Conservation (phyloP, 208 protist genomes). For the Strigomonas galati region DNA sequence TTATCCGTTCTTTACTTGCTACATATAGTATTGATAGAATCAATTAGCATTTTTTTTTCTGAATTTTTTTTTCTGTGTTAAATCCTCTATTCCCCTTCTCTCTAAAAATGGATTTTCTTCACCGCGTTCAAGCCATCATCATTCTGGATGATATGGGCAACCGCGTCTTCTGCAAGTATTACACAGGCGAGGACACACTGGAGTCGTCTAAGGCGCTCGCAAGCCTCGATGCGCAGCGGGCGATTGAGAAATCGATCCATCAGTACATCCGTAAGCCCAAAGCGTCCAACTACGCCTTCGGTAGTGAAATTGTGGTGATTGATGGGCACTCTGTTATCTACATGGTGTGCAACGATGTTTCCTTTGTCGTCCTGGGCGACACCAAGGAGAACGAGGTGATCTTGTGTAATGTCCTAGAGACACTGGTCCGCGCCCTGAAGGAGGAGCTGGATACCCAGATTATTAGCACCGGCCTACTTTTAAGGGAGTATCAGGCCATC, state of each 20-base stretch:
- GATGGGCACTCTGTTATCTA: conserved; percentile 76
- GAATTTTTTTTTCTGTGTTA: conserved; percentile 1
- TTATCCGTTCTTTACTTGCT: neutral
- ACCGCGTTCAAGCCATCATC: conserved; percentile 80
- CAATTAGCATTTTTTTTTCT: neutral
- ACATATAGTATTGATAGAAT: neutral
- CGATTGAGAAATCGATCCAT: conserved; percentile 60
- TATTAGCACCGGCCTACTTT: conserved; percentile 46
- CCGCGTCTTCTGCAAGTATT: conserved; percentile 88
- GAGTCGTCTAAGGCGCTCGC: conserved; percentile 45
- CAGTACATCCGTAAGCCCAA: conserved; percentile 30
- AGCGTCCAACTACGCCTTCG: conserved; percentile 20
- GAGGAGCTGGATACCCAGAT: conserved; percentile 47
- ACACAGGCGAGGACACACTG: conserved; percentile 54
- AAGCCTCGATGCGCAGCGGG: conserved; percentile 57
- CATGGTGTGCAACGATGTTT: conserved; percentile 54
- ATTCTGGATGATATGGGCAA: conserved; percentile 64
- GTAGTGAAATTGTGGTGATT: conserved; percentile 72
- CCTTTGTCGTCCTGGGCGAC: conserved; percentile 78
- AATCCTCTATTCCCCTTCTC: conserved; percentile 5
- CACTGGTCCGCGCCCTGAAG: conserved; percentile 62
- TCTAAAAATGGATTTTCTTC: conserved; percentile 75
- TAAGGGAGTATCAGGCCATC: conserved; percentile 86
- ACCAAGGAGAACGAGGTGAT: conserved; percentile 83
- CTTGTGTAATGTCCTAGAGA: conserved; percentile 56